Base-by-base conservation (phyloP, 1,284 basidiomycete species). In the Fomitopsis pinicola region DNA sequence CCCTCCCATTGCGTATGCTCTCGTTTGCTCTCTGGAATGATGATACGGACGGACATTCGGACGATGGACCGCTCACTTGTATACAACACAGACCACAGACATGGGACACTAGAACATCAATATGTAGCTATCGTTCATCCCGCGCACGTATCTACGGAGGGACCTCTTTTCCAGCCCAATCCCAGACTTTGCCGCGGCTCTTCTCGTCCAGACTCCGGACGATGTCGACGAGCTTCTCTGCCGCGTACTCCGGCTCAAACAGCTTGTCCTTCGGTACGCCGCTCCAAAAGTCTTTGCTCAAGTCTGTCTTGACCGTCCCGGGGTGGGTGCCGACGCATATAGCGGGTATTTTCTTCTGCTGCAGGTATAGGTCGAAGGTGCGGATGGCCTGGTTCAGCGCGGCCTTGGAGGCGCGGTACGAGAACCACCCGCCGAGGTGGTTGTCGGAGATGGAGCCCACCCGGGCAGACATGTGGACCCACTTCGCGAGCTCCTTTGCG, bases 311-410 rank as follows among this genome's bases (percentile, higher is more conserved):
- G 54, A 86, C 79, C 1, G 84, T 86, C 1, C 84, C 84, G 1
- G 85, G 84, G 67, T 86, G 84, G n/a, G 85, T 74, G 5, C 82
- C 83, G 42, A 85, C 77, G 64, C 78, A 81, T 52, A 91, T 80
- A 10, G 85, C 83, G 7, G 80, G 78, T 3, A 72, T 76, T 62
- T 79, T 80, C 66, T 81, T 80, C 72, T 80, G 76, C 62, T 78
- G 71, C 42, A 91, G 77, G 68, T 91, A 85, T 61, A 85, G 75
- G 69, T 89, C 84, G 63, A 90, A 84, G 2, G 86, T 89, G 62
- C 84, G 83, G 68, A 91, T 77, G 55, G 88, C 79, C 71, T 91
- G 88, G 70, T 92, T 91, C 61, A 91, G 78, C 48, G 89, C 89
- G 0, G 89, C 85, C 71, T 92, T 92, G 59, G 87, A 89, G 59